Evolutionary conservation across 371 early-diverging fungal genomes (phyloP).

Genomic region (Apophysomyces sp.): DNA sequence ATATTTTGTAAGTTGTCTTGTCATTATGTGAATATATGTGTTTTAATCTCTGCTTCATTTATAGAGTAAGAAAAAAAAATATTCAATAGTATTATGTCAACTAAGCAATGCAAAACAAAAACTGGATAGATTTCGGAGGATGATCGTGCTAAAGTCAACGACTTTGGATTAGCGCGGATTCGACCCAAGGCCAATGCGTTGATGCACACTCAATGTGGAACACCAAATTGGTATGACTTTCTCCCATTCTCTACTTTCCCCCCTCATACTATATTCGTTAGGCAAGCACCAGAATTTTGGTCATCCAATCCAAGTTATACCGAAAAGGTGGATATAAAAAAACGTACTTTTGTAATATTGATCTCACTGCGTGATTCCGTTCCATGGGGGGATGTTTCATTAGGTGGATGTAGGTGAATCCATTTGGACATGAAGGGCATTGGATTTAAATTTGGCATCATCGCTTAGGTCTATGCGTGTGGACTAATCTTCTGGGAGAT

Average conservation of each 20-base stretch:
- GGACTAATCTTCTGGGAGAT: conserved; percentile 83
- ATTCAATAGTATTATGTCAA: neutral
- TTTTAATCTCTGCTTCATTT: too few species aligned
- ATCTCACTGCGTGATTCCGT: too few species aligned
- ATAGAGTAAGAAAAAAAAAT: neutral
- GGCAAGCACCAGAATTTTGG: conserved; percentile 76
- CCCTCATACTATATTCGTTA: neutral
- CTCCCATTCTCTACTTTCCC: neutral
- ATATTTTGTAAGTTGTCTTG: conserved; percentile 64
- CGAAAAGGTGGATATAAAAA: conserved; percentile 59
- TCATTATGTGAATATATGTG: too few species aligned
- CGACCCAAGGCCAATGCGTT: conserved; percentile 66
- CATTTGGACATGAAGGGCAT: too few species aligned
- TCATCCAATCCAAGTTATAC: conserved; percentile 69
- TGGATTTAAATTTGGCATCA: too few species aligned
- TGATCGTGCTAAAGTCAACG: conserved; percentile 76
- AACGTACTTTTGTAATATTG: neutral
- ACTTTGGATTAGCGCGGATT: conserved; percentile 80
- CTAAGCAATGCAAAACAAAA: too few species aligned
- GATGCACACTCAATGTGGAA: conserved; percentile 76
- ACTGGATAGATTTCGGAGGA: conserved; percentile 64
- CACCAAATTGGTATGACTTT: conserved; percentile 70
- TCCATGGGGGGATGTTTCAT: neutral
- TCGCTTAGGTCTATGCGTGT: conserved; percentile 61
- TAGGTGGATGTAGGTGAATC: conserved; percentile 35